These are phyloP conservation scores for Malus orientalis DNA, from an alignment of 306 rosid genomes.

Conservation along the genomic window DNA sequence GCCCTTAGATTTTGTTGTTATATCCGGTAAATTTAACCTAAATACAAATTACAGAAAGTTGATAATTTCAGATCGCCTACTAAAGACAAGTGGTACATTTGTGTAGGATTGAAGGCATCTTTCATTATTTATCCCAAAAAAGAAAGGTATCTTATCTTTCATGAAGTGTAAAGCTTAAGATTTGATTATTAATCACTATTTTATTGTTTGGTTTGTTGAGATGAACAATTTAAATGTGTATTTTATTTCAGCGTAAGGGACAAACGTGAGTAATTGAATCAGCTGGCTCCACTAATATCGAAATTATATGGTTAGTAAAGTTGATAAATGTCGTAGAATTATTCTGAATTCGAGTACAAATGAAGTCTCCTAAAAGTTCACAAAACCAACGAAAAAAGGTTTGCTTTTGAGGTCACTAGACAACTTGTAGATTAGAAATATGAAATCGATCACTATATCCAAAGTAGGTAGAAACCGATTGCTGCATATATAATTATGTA, in stretches of 20 bases:
- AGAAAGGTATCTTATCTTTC: background rate
- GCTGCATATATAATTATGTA: no score
- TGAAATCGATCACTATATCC: background rate
- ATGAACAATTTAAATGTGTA: background rate
- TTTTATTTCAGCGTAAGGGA: background rate
- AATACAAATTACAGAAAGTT: background rate
- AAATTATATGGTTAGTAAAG: background rate
- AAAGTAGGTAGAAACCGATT: background rate
- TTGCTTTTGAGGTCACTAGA: background rate
- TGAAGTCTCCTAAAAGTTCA: background rate
- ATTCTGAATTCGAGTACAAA: background rate
- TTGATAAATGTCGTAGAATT: background rate
- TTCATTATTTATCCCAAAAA: background rate
- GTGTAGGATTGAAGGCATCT: background rate
- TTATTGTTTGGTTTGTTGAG: background rate
- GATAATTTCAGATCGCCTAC: background rate
- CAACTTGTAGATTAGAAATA: background rate
- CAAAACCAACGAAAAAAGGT: background rate
- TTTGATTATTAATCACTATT: background rate
- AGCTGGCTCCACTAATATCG: background rate
- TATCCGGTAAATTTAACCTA: background rate
- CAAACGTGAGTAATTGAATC: background rate
- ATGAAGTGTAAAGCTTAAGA: background rate
- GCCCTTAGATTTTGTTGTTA: no score
- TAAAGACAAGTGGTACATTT: background rate